These are phyloP conservation scores for Curvularia sp. DNA, from an alignment of 2,329 filamentous ascomycete species.

Conservation along the genomic window DNA sequence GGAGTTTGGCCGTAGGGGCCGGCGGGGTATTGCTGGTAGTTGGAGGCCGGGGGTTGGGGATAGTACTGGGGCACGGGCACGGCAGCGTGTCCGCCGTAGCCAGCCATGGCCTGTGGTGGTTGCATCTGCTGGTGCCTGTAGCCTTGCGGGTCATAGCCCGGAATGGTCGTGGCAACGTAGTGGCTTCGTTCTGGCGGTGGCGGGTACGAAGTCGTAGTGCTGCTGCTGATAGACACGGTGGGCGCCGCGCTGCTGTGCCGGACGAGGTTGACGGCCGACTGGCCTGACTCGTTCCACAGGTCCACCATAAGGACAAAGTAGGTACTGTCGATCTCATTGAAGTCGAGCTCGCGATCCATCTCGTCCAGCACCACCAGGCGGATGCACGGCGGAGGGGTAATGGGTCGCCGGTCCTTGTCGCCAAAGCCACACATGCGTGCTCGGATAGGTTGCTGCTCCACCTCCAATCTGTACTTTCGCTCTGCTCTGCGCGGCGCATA, in stretches of 20 bases:
- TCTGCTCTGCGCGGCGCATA: constrained; percentile 5
- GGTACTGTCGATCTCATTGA: constrained; percentile 73
- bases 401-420: constrained; percentile 96
- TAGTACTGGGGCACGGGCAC: constrained; percentile 14
- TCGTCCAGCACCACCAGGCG: constrained; percentile 80
- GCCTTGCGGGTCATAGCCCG: constrained; percentile 6
- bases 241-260: constrained; percentile 71
- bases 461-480: constrained; percentile 65
- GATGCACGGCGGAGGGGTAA: constrained; percentile 94
- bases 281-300: constrained; percentile 68
- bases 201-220: constrained; percentile 79
- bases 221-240: constrained; percentile 75
- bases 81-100: constrained; percentile 10
- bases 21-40: constrained; percentile 11
- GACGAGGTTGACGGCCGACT: constrained; percentile 72
- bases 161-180: constrained; percentile 49
- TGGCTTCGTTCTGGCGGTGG: constrained; percentile 55
- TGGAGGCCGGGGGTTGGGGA: neutral
- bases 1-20: constrained; percentile 10
- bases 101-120: constrained; percentile 14
- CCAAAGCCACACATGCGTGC: constrained; percentile 99
- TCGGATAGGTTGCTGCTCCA: constrained; percentile 88
- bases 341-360: constrained; percentile 82
- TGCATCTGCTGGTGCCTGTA: constrained; percentile 47
- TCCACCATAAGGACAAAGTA: constrained; percentile 75